Evolutionary conservation across 2,329 filamentous ascomycete genomes (phyloP), one percentile per base, ranked within the genome.

Genomic region (Myriosclerotinia scirpicola): DNA sequence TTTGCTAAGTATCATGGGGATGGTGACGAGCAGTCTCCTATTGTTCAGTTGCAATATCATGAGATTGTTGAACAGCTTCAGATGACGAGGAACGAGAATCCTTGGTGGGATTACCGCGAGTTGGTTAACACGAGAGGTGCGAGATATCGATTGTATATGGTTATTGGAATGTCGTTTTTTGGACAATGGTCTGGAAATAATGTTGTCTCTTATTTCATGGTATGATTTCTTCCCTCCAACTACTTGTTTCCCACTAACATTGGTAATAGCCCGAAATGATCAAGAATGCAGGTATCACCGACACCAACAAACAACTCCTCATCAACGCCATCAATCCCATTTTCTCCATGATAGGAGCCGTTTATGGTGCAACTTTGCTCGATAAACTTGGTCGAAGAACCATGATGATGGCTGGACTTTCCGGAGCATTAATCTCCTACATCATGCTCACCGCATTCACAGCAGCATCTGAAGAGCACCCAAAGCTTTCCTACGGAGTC

Each of bases 81-180:
- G 58, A 73, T 80, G 11, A 81, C 79, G 8, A 78, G 78, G n/a
- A 76, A 81, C 20, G 84, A 86, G 67, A 87, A 87, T 71, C 79
- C 81, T 2, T 87, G 82, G 81, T 87, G 84, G 83, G 82, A 87
- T 74, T 87, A 83, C 77, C 77, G 82, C 12, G 83, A 84, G 69
- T 77, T 86, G 22, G 78, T 80, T 74, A 81, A 83, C 73, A 82
- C 79, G 5, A 76, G 76, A 20, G 80, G 79, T 48, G 79, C 80
- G 46, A 77, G 80, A 20, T 84, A 84, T 72, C 76, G 83, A 26
- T 77, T 83, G 3, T 79, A 79, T 72, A 81, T 84, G 74, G 81
- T 84, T 2, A 75, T 84, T 36, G 77, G 76, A 20, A 84, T 85
- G 80, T 78, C 80, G 0, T 84, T 85, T 73, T 83, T 85, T 66